Evolutionary conservation across 1,284 basidiomycete species (phyloP).

Genomic region (Ganoderma lingzhi): DNA sequence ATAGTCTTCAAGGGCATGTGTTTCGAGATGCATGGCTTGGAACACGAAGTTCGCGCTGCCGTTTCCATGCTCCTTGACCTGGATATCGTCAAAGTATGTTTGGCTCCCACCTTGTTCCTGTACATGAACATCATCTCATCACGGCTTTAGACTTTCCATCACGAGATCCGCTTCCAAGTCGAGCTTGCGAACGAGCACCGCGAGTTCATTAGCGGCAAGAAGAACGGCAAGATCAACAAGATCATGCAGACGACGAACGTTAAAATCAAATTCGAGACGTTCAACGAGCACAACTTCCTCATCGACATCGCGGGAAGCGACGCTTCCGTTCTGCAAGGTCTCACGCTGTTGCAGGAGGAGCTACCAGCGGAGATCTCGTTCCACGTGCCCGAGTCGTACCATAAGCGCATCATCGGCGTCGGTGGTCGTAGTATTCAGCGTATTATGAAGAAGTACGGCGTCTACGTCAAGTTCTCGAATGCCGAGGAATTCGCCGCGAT

Average conservation of each 20-base stretch:
- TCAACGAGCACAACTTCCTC: constrained; percentile 98
- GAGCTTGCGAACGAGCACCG: constrained; percentile 98
- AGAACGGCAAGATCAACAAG: constrained; percentile 99
- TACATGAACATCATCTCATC: not conserved
- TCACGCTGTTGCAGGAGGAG: constrained; percentile 94
- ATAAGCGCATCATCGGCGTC: constrained; percentile 99
- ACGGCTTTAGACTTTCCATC: constrained; percentile 80
- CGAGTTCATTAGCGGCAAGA: constrained; percentile 98
- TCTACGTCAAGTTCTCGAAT: constrained; percentile 99
- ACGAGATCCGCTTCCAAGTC: constrained; percentile 98
- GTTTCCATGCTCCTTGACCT: constrained; percentile 90
- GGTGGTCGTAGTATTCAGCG: constrained; percentile 98
- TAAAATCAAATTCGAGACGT: constrained; percentile 99
- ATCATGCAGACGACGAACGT: constrained; percentile 97
- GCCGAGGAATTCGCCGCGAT: constrained; percentile 96
- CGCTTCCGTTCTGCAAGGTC: constrained; percentile 84
- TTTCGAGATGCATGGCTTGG: constrained; percentile 97
- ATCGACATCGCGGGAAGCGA: constrained; percentile 93
- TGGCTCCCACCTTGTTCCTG: not conserved
- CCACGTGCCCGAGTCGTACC: constrained; percentile 98
- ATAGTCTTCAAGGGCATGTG: constrained; percentile 98
- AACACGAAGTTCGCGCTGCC: constrained; percentile 90
- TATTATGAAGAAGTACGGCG: constrained; percentile 99
- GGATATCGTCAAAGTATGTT: constrained; percentile 86
- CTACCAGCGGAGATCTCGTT: constrained; percentile 99